Conservation (phyloP, 345 rosid species). For the Erodium maritimum region DNA sequence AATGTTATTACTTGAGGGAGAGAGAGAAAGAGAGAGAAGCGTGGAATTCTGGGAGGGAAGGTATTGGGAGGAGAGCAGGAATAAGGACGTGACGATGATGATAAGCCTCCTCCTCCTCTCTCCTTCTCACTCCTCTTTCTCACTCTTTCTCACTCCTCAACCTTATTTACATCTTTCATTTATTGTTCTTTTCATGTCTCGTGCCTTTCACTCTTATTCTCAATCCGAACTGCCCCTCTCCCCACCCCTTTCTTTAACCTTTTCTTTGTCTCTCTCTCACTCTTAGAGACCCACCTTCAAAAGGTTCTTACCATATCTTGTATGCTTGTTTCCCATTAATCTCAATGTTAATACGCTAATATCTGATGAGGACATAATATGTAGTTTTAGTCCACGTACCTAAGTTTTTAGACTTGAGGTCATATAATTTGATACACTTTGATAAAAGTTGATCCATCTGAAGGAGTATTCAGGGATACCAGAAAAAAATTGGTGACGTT, state of each 20-base stretch:
- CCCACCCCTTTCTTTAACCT: conserved; percentile 19
- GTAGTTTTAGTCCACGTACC: no score
- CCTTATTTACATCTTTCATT: conserved; percentile 27
- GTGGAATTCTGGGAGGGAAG: conserved; percentile 75
- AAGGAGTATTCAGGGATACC: no score
- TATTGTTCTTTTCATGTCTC: conserved; percentile 30
- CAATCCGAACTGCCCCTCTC: conserved; percentile 75
- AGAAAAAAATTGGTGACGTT: no score
- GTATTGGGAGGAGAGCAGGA: conserved; percentile 61
- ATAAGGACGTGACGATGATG: conserved; percentile 85
- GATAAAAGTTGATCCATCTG: no score
- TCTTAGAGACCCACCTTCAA: no score
- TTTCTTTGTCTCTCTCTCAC: conserved; percentile 17
- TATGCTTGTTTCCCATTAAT: no score
- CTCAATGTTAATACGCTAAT: no score
- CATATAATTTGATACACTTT: no score
- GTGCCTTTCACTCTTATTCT: conserved; percentile 94
- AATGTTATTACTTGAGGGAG: conserved; percentile 1
- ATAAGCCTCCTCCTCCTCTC: conserved; percentile 51
- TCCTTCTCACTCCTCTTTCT: conserved; percentile 49
- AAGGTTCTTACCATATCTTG: no score
- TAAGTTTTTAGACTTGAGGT: no score
- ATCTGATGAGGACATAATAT: no score
- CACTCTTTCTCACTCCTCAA: conserved; percentile 31
- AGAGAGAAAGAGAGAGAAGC: conserved; percentile 19